Evolutionary conservation across 2,329 filamentous ascomycete genomes (phyloP).

Genomic region (Fusarium duplospermum): DNA sequence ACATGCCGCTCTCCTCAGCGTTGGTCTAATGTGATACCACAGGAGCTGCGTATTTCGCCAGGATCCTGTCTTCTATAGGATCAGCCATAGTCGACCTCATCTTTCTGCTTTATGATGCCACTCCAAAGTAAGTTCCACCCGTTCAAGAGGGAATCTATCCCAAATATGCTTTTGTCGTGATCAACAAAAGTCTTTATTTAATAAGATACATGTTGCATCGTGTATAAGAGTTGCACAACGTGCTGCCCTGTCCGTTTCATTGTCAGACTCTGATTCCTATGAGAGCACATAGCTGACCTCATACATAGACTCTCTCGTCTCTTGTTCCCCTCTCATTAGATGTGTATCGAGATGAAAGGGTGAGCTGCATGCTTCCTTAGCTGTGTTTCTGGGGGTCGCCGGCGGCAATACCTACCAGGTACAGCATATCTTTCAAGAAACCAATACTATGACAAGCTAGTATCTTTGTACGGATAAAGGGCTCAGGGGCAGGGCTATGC

Average conservation of each 20-base stretch:
- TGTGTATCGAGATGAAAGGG: not conserved
- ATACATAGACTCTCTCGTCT: not conserved
- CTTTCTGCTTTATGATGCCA: not conserved
- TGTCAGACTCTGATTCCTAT: not conserved
- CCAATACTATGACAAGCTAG: not conserved
- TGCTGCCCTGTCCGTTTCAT: not conserved
- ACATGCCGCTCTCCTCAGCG: fast-evolving
- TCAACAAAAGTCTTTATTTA: not conserved
- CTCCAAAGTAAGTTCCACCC: not conserved
- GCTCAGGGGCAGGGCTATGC: not conserved
- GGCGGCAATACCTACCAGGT: not conserved
- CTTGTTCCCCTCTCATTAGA: not conserved
- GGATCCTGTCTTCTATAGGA: not conserved
- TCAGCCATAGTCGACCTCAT: not conserved
- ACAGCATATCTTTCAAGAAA: not conserved
- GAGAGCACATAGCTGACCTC: not conserved
- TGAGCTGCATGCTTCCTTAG: not conserved
- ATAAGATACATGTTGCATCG: not conserved
- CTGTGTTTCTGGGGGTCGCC: too few species aligned
- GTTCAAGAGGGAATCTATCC: not conserved
- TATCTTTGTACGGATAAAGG: not conserved
- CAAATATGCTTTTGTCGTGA: not conserved
- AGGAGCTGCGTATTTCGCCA: not conserved
- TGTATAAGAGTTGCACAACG: not conserved
- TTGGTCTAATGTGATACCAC: not conserved